These are phyloP conservation scores for Solanum hybrid DNA, from an alignment of 305 asterid species.

Conservation along the genomic window DNA sequence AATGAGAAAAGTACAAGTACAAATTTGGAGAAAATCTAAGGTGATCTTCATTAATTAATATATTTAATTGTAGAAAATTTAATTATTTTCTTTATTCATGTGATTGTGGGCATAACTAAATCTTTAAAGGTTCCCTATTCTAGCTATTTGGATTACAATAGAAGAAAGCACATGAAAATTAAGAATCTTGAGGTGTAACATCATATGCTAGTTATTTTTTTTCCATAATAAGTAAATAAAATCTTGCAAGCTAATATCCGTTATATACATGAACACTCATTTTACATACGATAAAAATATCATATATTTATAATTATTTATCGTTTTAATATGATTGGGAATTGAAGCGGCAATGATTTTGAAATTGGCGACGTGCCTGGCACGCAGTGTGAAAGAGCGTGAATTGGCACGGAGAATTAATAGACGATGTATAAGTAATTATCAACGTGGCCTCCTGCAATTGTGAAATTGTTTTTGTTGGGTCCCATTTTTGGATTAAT, in stretches of 20 bases:
- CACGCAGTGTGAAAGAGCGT: not conserved
- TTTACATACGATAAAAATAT: too few species aligned
- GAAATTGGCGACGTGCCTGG: not conserved
- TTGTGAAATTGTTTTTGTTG: not conserved
- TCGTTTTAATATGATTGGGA: not conserved
- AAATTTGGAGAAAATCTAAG: not conserved
- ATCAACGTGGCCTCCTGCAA: not conserved
- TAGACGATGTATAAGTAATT: not conserved
- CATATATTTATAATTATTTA: not conserved
- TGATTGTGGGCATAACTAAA: not conserved
- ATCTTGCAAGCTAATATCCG: not conserved
- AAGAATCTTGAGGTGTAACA: not conserved
- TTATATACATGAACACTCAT: not conserved
- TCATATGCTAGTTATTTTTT: not conserved
- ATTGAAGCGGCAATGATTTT: not conserved
- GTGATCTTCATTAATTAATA: not conserved
- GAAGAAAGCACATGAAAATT: not conserved
- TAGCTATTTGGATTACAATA: not conserved
- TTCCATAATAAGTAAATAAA: too few species aligned
- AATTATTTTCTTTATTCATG: not conserved
- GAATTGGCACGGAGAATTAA: not conserved
- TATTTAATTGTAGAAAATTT: not conserved
- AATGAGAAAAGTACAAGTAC: not conserved
- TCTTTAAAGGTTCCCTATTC: not conserved
- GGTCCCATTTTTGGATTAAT: not conserved